These are phyloP conservation scores for Tricholoma terreum DNA, from an alignment of 768 basidiomycete species.

Conservation along the genomic window DNA sequence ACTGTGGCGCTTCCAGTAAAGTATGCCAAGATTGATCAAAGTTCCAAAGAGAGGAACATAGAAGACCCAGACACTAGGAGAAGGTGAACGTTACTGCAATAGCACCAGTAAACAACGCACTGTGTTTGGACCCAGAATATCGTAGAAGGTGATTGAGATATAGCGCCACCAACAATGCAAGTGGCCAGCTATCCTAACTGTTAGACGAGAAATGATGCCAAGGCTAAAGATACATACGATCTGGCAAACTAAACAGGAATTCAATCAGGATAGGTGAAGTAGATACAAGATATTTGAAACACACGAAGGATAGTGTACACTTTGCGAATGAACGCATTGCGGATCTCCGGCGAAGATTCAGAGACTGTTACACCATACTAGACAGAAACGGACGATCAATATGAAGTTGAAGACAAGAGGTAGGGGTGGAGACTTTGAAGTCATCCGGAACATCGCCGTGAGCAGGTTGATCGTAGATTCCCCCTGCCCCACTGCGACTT, in stretches of 20 bases:
- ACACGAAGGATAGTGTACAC: constrained; percentile 87
- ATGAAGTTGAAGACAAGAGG: background rate
- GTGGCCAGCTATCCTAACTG: constrained; percentile 55
- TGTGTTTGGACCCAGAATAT: constrained; percentile 71
- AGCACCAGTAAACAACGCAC: constrained; percentile 36
- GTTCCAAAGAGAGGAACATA: constrained; percentile 78
- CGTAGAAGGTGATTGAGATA: constrained; percentile 61
- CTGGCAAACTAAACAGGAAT: constrained; percentile 52
- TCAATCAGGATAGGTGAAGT: background rate
- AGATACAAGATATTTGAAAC: constrained; percentile 26
- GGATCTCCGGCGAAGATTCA: constrained; percentile 74
- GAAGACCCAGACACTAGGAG: constrained; percentile 68
- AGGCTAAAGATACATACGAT: constrained; percentile 47
- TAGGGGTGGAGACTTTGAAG: constrained; percentile 64
- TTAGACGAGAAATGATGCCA: background rate
- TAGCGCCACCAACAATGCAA: constrained; percentile 65
- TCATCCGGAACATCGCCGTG: constrained; percentile 84
- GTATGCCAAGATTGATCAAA: constrained; percentile 70
- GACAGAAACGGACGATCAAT: constrained; percentile 2
- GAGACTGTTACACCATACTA: constrained; percentile 82
- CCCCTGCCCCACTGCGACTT: constrained; percentile 44
- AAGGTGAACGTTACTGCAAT: constrained; percentile 1
- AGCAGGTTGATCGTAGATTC: constrained; percentile 71
- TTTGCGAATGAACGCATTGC: constrained; percentile 86
- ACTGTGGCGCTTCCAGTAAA: constrained; percentile 92